Base-by-base conservation (phyloP, 805 yeast genomes). In the Yamadazyma laniorum region DNA sequence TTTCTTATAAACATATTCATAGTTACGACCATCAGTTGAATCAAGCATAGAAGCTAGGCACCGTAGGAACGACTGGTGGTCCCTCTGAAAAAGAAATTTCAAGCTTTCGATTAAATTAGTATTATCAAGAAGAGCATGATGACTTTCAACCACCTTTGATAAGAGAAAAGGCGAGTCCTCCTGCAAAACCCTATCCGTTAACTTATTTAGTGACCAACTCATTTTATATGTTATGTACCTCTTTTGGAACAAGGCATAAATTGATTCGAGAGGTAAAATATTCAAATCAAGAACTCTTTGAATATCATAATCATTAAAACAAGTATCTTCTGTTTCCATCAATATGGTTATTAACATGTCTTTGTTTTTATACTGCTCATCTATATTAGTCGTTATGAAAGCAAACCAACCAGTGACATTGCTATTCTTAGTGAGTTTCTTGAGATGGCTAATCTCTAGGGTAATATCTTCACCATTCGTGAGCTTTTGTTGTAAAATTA, bases 371-470 rank as follows among this genome's bases (percentile, higher is more conserved):
- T 17, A 11, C 13, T 17, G 12, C 31, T 17, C 11, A 34, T 34
- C 11, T 14, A n/a, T 17, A 13, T 25, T 13, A 3, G 11, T 13
- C 17, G 25, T 14, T 17, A 34, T 6, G n/a, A 35, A 42, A 2
- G 43, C 36, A 30, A 42, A 39, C 46, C 46, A 42, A 7, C 46
- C 46, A 6, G 32, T 14, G 13, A 6, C 9, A 16, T 21, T 21
- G 9, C 23, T 9, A 7, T 21, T 21, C 23, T 21, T 28, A n/a
- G 13, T 8, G 29, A 26, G 29, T 7, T n/a, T n/a, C 6, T 26
- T 7, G 13, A 26, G 29, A 7, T 6, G 6, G 6, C 9, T 21
- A 6, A 21, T 9, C 23, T 21, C 23, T 7, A 9, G 9, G 9
- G 6, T 21, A 21, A 21, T 9, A 21, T 21, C 23, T 21, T 21